These are phyloP conservation scores for Stevia rebaudiana DNA, from an alignment of 140 eudicot genomes.

Conservation along the genomic window DNA sequence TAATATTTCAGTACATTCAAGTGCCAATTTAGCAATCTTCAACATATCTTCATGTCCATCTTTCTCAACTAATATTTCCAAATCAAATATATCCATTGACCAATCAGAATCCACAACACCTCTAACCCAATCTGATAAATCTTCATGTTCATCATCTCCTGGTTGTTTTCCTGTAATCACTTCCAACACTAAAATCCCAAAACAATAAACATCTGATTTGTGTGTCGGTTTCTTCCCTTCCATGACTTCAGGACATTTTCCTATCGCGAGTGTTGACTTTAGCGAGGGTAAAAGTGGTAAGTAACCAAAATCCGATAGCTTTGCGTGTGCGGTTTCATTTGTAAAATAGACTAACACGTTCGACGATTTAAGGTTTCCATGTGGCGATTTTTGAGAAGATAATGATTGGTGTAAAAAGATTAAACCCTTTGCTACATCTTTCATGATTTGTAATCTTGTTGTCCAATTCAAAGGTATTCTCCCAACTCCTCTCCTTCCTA, in stretches of 20 bases:
- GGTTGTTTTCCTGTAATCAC: conserved; percentile 57
- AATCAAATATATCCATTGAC: conserved; percentile 71
- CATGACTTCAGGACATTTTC: conserved; percentile 46
- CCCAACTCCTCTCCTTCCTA: conserved; percentile 58
- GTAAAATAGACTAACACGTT: conserved; percentile 40
- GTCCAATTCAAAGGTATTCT: conserved; percentile 55
- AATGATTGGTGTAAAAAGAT: conserved; percentile 42
- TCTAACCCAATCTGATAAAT: conserved; percentile 60
- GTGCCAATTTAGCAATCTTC: conserved; percentile 62
- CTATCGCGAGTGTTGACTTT: conserved; percentile 34
- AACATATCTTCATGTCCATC: conserved; percentile 71
- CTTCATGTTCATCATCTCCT: conserved; percentile 27
- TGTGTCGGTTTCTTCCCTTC: conserved; percentile 40
- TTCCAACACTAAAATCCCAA: conserved; percentile 61
- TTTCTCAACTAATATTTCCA: conserved; percentile 55
- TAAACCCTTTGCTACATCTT: conserved; percentile 58
- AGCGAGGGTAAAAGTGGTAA: conserved; percentile 41
- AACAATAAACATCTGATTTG: conserved; percentile 62
- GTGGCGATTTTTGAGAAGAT: conserved; percentile 55
- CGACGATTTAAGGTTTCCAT: conserved; percentile 72
- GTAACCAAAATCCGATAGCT: conserved; percentile 67
- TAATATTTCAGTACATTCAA: conserved; percentile 47
- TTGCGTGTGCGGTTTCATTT: conserved; percentile 21
- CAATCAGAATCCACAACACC: conserved; percentile 44
- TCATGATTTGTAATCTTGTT: conserved; percentile 52